Base-by-base conservation (phyloP, 345 rosid genomes). In the Crucihimalaya himalaica region DNA sequence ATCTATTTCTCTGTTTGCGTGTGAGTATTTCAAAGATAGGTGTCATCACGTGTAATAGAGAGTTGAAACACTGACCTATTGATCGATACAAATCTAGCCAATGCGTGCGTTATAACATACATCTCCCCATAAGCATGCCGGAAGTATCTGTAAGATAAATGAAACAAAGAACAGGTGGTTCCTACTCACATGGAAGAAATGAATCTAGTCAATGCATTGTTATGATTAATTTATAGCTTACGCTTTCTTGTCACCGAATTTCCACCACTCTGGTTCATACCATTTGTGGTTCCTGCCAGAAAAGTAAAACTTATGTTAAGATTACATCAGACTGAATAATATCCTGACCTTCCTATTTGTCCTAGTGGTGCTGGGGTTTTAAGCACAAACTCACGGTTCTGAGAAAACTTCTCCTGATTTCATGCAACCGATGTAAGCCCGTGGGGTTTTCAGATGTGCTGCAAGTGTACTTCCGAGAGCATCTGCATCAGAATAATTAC, bases 231-330 rank as follows among this genome's bases (percentile, higher is more conserved):
- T 43, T 52, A 18, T 13, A 48, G 80, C 94, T 83, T 84, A 88
- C 97, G 83, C 79, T 84, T 87, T 90, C 78, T 81, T 82, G 83
- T 85, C 89, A 11, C 97, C 92, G 25, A 95, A 95, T 78, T 92
- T 95, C 99, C 99, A 95, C 98, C 99, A 90, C 32, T 92, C 93
- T 68, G 92, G 94, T 69, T 90, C 97, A 75, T 84, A 85, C 97
- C 97, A 90, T 83, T 80, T 86, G 67, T 78, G 84, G 70, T 76
- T 84, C 80, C 92, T 90, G 82, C 68, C 64, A 78, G 28, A 55
- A 71, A 53, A 56, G 6, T 54, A 60, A 64, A 64, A 21, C 35
- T 54, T 35, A 28, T 0, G 40, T 54, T 18, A 54, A 54, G 5
- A 62, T 50, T 6, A 35, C 8, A 62, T 37, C 46, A 29, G 57